Evolutionary conservation across 2,329 filamentous ascomycete genomes (phyloP).

Genomic region (Colletotrichum theobromicola): DNA sequence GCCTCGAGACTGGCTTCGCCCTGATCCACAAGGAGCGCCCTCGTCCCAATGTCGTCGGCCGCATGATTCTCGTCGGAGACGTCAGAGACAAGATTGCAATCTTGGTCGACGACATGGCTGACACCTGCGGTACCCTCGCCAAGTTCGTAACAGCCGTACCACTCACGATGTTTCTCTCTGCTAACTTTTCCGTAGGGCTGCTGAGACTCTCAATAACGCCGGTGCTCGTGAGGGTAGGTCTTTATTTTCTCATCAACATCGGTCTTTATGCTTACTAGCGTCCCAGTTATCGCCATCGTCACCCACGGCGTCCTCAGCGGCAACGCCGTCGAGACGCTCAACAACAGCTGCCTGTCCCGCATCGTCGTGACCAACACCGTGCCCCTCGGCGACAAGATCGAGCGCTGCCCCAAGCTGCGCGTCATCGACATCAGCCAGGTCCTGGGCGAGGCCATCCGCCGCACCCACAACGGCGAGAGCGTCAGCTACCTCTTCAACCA

Average conservation of each 20-base stretch:
- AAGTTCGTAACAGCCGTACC: constrained; percentile 70
- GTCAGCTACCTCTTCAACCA: constrained; percentile 63
- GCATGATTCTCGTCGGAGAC: constrained; percentile 94
- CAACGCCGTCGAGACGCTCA: constrained; percentile 85
- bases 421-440: constrained; percentile 93
- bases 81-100: constrained; percentile 92
- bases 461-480: constrained; percentile 67
- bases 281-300: constrained; percentile 80
- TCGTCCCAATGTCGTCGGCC: constrained; percentile 78
- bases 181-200: constrained; percentile 6
- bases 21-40: constrained; percentile 82
- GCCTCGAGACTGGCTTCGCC: constrained; percentile 81
- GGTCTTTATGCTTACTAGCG: neutral
- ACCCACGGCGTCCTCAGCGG: constrained; percentile 92
- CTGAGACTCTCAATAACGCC: constrained; percentile 14
- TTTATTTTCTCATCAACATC: neutral
- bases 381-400: constrained; percentile 73
- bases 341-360: constrained; percentile 75
- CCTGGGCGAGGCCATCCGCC: constrained; percentile 62
- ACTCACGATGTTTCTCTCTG: neutral
- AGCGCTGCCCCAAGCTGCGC: constrained; percentile 78
- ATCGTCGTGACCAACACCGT: constrained; percentile 85
- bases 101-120: constrained; percentile 97
- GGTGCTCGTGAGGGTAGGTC: constrained; percentile 16
- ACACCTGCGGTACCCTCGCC: constrained; percentile 83